These are phyloP conservation scores for Leersia perrieri DNA, from an alignment of 176 grass and related monocot species.

Conservation along the genomic window DNA sequence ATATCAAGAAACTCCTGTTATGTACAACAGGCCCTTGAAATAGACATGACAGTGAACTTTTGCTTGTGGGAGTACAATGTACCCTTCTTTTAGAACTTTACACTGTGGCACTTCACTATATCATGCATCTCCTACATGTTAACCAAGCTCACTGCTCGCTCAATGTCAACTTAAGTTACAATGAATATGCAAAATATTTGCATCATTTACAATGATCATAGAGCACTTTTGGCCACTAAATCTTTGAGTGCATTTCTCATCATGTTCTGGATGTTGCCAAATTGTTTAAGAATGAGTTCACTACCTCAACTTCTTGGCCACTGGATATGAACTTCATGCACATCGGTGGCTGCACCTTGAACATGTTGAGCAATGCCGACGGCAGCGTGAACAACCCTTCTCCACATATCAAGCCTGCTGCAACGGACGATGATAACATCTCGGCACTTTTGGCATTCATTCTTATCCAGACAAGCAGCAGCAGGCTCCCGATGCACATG, in stretches of 20 bases:
- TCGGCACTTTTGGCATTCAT: conserved; percentile 15
- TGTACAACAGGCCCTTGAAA: no score
- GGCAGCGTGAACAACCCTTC: conserved; percentile 45
- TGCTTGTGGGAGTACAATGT: no score
- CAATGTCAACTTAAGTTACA: neutral
- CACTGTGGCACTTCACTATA: neutral
- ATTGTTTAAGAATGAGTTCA: conserved; percentile 19
- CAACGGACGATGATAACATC: conserved; percentile 19
- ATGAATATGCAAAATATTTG: neutral
- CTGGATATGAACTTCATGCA: conserved; percentile 51
- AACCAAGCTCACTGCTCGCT: neutral
- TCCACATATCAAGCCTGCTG: conserved; percentile 43
- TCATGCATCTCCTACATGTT: neutral
- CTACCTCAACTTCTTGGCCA: conserved; percentile 13
- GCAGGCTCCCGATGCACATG: conserved; percentile 16
- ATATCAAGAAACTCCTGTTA: no score
- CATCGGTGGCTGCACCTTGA: conserved; percentile 43
- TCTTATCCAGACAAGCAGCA: conserved; percentile 29
- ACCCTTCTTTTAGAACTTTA: neutral
- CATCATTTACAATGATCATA: neutral
- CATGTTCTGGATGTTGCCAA: conserved; percentile 9
- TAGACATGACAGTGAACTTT: neutral
- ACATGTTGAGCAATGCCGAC: conserved; percentile 3
- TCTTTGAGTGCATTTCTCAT: neutral
- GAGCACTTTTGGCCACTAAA: neutral